Conservation (phyloP, 176 grass and related monocot species). For the Alopecurus myosuroides region DNA sequence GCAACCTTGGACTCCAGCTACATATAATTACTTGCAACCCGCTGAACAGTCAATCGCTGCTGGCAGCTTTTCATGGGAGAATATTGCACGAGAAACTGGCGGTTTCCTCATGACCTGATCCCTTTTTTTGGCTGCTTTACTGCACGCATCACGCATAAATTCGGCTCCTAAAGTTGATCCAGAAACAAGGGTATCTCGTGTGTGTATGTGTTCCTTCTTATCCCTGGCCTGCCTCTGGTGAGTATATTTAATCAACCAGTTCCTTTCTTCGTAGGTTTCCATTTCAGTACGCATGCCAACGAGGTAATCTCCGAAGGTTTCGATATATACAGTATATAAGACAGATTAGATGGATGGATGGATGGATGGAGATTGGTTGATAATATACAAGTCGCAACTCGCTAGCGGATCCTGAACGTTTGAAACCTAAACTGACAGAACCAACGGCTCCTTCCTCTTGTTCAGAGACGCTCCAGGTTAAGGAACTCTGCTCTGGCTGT, state of each 20-base stretch:
- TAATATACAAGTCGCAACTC: neutral
- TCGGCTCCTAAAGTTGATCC: constrained; percentile 7
- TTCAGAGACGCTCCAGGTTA: neutral
- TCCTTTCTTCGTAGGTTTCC: neutral
- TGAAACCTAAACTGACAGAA: neutral
- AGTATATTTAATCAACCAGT: neutral
- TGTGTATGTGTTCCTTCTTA: neutral
- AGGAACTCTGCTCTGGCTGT: neutral
- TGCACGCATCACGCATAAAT: constrained; percentile 32
- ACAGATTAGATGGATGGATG: neutral
- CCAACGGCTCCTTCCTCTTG: constrained; percentile 3
- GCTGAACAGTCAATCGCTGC: neutral
- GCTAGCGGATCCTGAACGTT: neutral
- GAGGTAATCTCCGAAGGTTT: neutral
- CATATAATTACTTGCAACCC: neutral
- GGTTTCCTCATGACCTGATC: neutral
- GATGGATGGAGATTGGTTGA: neutral
- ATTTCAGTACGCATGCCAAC: neutral
- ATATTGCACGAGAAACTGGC: neutral
- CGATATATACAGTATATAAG: neutral
- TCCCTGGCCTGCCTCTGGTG: neutral
- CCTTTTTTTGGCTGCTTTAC: neutral
- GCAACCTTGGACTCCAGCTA: neutral
- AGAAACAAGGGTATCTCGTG: constrained; percentile 2
- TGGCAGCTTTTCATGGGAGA: neutral